These are phyloP conservation scores for Auricularia sp. DNA, from an alignment of 768 basidiomycete species.

Conservation along the genomic window DNA sequence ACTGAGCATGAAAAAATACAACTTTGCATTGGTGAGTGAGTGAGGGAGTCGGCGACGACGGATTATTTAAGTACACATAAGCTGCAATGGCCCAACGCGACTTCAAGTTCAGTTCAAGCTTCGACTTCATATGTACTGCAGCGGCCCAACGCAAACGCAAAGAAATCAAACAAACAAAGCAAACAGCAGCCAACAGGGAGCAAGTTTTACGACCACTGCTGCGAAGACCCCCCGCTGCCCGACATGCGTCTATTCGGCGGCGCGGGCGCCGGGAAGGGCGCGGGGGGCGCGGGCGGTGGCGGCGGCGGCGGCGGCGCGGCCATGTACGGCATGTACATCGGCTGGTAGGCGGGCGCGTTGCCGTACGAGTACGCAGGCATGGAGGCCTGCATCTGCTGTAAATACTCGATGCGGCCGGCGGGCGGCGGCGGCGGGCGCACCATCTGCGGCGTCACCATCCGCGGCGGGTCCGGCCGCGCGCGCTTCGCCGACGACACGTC, in stretches of 20 bases:
- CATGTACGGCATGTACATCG: not conserved
- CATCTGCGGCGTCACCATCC: slow-evolving; percentile 1
- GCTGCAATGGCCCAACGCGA: too few relatives aligned
- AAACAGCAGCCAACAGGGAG: too few relatives aligned
- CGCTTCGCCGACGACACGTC: not conserved
- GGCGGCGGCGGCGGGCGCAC: not conserved
- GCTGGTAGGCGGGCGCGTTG: not conserved
- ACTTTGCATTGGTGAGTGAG: too few relatives aligned
- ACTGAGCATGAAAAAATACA: too few relatives aligned
- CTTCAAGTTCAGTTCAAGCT: too few relatives aligned
- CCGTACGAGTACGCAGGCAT: not conserved
- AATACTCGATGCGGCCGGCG: not conserved
- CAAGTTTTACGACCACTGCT: too few relatives aligned
- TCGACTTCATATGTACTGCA: too few relatives aligned
- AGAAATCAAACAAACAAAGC: too few relatives aligned
- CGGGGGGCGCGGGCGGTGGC: not conserved
- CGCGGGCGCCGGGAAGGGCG: not conserved
- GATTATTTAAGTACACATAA: too few relatives aligned
- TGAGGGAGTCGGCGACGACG: too few relatives aligned
- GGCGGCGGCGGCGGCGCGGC: not conserved
- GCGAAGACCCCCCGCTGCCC: too few relatives aligned
- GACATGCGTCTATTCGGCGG: not conserved
- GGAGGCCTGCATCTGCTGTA: not conserved
- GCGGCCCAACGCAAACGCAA: too few relatives aligned
- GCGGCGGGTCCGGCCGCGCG: slow-evolving; percentile 8